Conservation (phyloP, 2,329 filamentous ascomycete species). For the Fusarium compactum region DNA sequence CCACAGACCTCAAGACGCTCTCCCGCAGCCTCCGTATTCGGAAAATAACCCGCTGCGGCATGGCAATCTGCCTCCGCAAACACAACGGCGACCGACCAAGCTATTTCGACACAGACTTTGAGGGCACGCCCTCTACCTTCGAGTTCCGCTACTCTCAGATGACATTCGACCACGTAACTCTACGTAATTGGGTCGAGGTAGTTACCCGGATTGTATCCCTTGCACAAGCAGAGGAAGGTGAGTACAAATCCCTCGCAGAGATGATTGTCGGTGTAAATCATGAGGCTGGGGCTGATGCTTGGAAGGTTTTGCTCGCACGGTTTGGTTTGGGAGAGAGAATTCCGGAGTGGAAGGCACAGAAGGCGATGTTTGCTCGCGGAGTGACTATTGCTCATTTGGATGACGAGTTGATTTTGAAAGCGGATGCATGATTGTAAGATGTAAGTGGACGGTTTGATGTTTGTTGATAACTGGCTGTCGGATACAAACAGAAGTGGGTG, state of each 20-base stretch:
- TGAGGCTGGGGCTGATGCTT: background rate
- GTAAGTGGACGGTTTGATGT: background rate
- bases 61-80: conserved; percentile 12
- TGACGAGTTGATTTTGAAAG: conserved; percentile 7
- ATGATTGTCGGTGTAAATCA: background rate
- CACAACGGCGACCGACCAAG: rapidly evolving
- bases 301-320: conserved; percentile 25
- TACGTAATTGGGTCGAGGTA: conserved; percentile 42
- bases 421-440: background rate
- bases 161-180: conserved; percentile 41
- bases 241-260: conserved; percentile 3
- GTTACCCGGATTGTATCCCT: conserved; percentile 29
- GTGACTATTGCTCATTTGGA: conserved; percentile 32
- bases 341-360: conserved; percentile 37
- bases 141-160: conserved; percentile 47
- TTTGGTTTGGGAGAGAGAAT: conserved; percentile 33
- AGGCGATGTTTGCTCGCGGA: conserved; percentile 15
- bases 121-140: conserved; percentile 33
- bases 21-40: rapidly evolving
- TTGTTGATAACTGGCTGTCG: background rate
- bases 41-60: background rate
- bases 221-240: conserved; percentile 1
- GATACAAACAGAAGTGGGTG: background rate
- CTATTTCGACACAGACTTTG: background rate
- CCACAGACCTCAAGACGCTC: background rate